phyloP scores from a whole-genome alignment of 1,139 yeast species.

The Kodamaea alishanica region DNA sequence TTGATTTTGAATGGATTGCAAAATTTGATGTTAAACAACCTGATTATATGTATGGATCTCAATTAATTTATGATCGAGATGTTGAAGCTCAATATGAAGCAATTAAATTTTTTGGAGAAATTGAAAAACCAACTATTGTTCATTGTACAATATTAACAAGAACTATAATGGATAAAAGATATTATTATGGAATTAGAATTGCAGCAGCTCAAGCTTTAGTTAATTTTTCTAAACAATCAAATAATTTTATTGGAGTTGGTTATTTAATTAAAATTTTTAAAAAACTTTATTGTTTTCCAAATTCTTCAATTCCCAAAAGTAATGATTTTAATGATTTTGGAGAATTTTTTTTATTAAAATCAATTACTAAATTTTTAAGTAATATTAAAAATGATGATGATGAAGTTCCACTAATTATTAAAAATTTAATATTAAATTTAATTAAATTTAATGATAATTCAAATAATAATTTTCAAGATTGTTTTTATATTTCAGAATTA shows the following conservation, averaged over 20 bases:
- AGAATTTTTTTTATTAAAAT: constrained; percentile 63
- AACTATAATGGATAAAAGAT: constrained; percentile 78
- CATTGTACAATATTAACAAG: constrained; percentile 78
- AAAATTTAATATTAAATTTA: constrained; percentile 62
- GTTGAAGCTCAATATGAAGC: constrained; percentile 95
- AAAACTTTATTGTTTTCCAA: constrained; percentile 67
- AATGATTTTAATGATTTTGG: constrained; percentile 75
- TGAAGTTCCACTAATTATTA: constrained; percentile 62
- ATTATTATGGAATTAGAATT: constrained; percentile 82
- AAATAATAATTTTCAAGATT: constrained; percentile 72
- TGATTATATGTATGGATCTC: constrained; percentile 93
- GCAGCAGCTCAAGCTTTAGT: constrained; percentile 86
- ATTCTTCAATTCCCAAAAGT: constrained; percentile 64
- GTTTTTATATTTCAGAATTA: constrained; percentile 59
- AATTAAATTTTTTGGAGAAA: constrained; percentile 62
- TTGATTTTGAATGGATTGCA: constrained; percentile 97
- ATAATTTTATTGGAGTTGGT: constrained; percentile 65
- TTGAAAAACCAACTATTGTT: constrained; percentile 53
- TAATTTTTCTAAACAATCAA: constrained; percentile 56
- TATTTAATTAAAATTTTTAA: constrained; percentile 73
- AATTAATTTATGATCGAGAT: constrained; percentile 89
- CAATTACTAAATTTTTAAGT: constrained; percentile 63
- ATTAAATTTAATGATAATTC: constrained; percentile 84
- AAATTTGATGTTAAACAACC: constrained; percentile 79
- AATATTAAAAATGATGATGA: constrained; percentile 60